phyloP scores from a whole-genome alignment of 2,329 filamentous ascomycete species.

The Hymenoscyphus albidus region DNA sequence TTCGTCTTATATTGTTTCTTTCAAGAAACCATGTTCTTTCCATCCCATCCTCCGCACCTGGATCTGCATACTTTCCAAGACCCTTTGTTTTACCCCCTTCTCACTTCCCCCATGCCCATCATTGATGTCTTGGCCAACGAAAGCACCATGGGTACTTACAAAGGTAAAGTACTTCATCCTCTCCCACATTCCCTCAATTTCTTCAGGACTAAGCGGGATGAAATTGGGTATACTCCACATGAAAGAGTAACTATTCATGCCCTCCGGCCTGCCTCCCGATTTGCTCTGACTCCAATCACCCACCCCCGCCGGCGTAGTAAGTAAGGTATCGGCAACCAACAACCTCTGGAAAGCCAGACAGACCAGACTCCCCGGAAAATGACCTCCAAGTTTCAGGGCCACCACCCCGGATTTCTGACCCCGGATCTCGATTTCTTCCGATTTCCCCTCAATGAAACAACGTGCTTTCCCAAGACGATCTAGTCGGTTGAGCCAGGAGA shows the following conservation, averaged over 20 bases:
- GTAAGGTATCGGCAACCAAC: conserved; percentile 74
- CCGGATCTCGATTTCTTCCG: conserved; percentile 40
- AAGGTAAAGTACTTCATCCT: conserved; percentile 60
- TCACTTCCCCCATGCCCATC: conserved; percentile 36
- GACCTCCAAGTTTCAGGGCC: conserved; percentile 69
- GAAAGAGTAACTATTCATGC: conserved; percentile 59
- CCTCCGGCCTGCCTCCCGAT: conserved; percentile 39
- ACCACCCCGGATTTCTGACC: conserved; percentile 46
- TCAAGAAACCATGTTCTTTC: conserved; percentile 27
- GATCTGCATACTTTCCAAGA: conserved; percentile 75
- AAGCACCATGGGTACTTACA: conserved; percentile 62
- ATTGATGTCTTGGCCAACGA: conserved; percentile 59
- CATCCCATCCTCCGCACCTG: conserved; percentile 47
- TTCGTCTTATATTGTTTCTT: conserved; percentile 15
- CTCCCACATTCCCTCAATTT: conserved; percentile 67
- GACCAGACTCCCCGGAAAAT: conserved; percentile 73
- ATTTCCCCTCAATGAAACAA: conserved; percentile 43
- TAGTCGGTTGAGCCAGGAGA: conserved; percentile 55
- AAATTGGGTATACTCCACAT: conserved; percentile 74
- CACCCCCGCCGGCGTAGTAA: conserved; percentile 61
- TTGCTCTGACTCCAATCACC: conserved; percentile 46
- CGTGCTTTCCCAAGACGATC: conserved; percentile 41
- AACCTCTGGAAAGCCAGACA: conserved; percentile 58
- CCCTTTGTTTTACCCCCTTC: conserved; percentile 52
- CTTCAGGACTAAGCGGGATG: conserved; percentile 65